A percentile compares a stretch with the other conserved stretches of the same genome.
These are phyloP conservation scores for Clavispora carvajalis DNA, from an alignment of 805 yeast species.

Conservation along the genomic window DNA sequence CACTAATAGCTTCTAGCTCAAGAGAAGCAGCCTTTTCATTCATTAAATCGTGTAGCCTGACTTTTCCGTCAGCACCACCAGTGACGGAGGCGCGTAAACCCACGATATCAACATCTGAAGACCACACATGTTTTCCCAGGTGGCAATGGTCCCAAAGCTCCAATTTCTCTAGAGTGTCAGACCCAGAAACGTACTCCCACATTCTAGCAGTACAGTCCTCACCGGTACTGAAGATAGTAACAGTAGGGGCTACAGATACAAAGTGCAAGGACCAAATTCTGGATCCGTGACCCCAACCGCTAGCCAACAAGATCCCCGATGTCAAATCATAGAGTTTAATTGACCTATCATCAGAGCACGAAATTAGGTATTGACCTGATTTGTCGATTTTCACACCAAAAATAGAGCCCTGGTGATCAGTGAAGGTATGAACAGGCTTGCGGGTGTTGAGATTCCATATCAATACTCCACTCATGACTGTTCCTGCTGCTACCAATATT, in stretches of 20 bases:
- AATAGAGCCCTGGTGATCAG: slow-evolving; percentile 87
- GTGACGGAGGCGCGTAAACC: slow-evolving; percentile 55
- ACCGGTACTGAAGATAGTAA: slow-evolving; percentile 61
- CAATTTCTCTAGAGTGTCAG: slow-evolving; percentile 31
- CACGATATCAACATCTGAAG: slow-evolving; percentile 50
- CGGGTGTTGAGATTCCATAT: slow-evolving; percentile 60
- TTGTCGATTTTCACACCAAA: slow-evolving; percentile 68
- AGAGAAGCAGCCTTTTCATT: slow-evolving; percentile 13
- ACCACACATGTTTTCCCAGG: slow-evolving; percentile 85
- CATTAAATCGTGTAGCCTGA: slow-evolving; percentile 51
- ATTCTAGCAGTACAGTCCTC: slow-evolving; percentile 79
- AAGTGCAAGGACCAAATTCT: slow-evolving; percentile 84
- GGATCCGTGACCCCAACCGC: slow-evolving; percentile 96
- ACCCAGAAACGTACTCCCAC: slow-evolving; percentile 50
- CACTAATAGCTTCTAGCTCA: slow-evolving; percentile 30
- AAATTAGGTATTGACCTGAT: slow-evolving; percentile 51
- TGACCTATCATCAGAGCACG: slow-evolving; percentile 94
- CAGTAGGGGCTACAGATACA: slow-evolving; percentile 24
- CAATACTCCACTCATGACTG: slow-evolving; percentile 83
- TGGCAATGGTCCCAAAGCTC: slow-evolving; percentile 60
- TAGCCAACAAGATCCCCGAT: slow-evolving; percentile 55
- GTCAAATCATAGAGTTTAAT: slow-evolving; percentile 66
- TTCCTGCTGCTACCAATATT: slow-evolving; percentile 76
- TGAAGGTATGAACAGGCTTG: slow-evolving; percentile 47
- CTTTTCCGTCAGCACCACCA: slow-evolving; percentile 91